phyloP scores from a whole-genome alignment of 2,329 filamentous ascomycete genomes.

The Triangularia setosa region DNA sequence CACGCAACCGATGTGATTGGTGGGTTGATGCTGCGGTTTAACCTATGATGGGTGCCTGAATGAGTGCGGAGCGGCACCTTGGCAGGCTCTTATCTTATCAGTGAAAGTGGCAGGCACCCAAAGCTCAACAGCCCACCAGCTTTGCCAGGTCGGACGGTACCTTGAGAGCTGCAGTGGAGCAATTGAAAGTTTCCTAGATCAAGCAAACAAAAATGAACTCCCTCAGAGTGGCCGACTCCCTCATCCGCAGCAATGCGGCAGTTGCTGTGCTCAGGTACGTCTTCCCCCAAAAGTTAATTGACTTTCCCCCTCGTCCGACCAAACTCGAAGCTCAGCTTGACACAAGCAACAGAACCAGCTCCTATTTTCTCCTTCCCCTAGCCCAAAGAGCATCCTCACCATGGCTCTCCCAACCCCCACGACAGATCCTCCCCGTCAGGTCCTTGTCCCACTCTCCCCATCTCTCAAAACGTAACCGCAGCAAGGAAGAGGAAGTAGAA shows the following conservation, averaged over 20 bases:
- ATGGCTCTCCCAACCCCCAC: not conserved
- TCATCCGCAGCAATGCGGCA: conserved; percentile 18
- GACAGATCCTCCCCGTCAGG: not conserved
- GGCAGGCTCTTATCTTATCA: not conserved
- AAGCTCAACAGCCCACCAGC: not conserved
- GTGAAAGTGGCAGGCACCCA: conserved; percentile 5
- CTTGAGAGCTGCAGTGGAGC: not conserved
- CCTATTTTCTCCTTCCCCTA: not conserved
- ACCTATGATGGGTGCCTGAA: not conserved
- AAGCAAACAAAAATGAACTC: conserved; percentile 21
- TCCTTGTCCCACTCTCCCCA: conserved; percentile 16
- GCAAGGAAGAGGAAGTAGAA: not conserved
- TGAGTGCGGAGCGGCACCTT: not conserved
- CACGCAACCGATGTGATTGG: conserved; percentile 24
- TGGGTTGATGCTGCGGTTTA: accelerated
- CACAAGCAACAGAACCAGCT: conserved; percentile 2
- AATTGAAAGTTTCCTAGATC: not conserved
- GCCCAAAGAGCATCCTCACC: not conserved
- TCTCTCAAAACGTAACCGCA: not conserved
- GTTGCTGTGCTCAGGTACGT: conserved; percentile 17
- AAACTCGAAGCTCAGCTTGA: not conserved
- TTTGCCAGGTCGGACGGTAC: not conserved
- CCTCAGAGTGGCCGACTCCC: conserved; percentile 18
- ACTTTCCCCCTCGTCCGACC: not conserved
- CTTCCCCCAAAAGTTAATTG: conserved; percentile 5